Conservation (phyloP, 768 basidiomycete genomes). For the Lanmaoa rubissima region DNA sequence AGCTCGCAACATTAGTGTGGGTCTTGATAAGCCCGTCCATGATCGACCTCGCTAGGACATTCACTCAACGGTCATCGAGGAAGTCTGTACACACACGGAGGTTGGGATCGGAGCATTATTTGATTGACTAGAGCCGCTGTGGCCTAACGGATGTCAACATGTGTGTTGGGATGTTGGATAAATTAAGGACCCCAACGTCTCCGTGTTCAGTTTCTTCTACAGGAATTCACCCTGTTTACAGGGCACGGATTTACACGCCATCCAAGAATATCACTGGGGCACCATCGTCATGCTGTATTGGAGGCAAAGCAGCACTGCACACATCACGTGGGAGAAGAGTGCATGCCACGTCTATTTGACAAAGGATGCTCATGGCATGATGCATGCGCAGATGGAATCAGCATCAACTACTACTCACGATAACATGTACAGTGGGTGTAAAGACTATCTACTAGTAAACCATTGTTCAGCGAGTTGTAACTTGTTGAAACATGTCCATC, state of each 20-base stretch:
- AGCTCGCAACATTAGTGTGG: neutral
- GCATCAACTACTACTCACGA: too few relatives aligned
- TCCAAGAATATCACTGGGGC: neutral
- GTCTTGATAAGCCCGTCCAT: neutral
- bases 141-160: neutral
- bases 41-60: neutral
- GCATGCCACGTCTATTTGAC: too few relatives aligned
- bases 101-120: neutral
- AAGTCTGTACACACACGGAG: neutral
- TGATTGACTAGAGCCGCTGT: neutral
- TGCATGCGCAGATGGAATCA: too few relatives aligned
- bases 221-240: constrained; percentile 40
- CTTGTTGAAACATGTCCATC: too few relatives aligned
- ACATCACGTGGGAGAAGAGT: neutral
- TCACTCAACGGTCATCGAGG: neutral
- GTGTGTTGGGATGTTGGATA: neutral
- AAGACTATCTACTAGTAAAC: too few relatives aligned
- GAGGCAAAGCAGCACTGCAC: too few relatives aligned
- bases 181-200: neutral
- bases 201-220: neutral
- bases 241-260: constrained; percentile 34
- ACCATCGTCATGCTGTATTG: too few relatives aligned
- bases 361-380: too few relatives aligned
- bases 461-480: too few relatives aligned
- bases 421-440: too few relatives aligned